Evolutionary conservation across 2,329 filamentous ascomycete genomes (phyloP).

Genomic region (Ascochyta pisi): DNA sequence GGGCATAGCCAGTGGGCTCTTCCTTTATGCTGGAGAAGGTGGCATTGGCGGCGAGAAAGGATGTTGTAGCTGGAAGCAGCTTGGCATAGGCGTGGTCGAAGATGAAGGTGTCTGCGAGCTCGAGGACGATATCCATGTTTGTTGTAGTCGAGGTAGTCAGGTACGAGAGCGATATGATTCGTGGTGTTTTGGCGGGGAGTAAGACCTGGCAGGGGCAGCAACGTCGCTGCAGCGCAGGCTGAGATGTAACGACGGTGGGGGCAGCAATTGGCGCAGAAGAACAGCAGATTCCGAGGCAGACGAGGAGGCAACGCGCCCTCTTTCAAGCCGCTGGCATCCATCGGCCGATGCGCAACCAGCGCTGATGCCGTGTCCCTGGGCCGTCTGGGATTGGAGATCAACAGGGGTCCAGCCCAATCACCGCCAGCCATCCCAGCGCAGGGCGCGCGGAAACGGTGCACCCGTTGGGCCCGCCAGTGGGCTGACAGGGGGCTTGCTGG

Average conservation of each 20-base stretch:
- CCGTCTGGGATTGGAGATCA: neutral
- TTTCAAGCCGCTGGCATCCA: constrained; percentile 7
- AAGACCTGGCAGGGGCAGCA: constrained; percentile 1
- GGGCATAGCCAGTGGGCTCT: constrained; percentile 39
- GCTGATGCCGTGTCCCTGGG: constrained; percentile 1
- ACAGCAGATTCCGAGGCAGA: neutral
- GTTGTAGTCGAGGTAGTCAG: constrained; percentile 22
- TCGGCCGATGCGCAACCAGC: constrained; percentile 1
- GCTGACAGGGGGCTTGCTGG: constrained; percentile 20
- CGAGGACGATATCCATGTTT: constrained; percentile 88
- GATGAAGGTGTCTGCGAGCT: constrained; percentile 80
- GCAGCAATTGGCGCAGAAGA: neutral
- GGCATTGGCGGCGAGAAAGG: constrained; percentile 60
- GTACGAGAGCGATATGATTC: constrained; percentile 30
- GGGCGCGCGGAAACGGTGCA: constrained; percentile 5
- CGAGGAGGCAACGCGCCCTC: constrained; percentile 3
- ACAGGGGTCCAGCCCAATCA: constrained; percentile 8
- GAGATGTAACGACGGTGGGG: constrained; percentile 1
- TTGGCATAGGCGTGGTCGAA: constrained; percentile 81
- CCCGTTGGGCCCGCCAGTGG: constrained; percentile 14
- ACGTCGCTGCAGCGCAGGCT: neutral
- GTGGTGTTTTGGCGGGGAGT: constrained; percentile 14
- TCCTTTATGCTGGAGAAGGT: constrained; percentile 62
- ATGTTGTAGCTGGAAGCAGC: constrained; percentile 64
- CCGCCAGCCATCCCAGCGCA: neutral